Evolutionary conservation across 2,329 filamentous ascomycete genomes (phyloP), one percentile per base, ranked within the genome.

Genomic region (Pyrenophora seminiperda): DNA sequence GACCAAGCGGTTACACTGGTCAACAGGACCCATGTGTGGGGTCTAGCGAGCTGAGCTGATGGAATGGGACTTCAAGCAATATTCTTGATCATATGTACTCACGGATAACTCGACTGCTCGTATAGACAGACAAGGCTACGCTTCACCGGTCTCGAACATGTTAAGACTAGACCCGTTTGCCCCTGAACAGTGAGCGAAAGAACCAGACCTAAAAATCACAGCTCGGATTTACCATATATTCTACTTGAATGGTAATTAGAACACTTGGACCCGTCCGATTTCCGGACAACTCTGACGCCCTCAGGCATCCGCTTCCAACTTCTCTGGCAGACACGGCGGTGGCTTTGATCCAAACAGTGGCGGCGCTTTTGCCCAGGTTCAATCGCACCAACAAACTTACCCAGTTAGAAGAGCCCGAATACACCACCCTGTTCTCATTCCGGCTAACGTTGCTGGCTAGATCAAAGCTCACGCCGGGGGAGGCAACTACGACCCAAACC

Each of bases 321-420:
- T 41, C 5, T 19, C 48, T 44, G 50, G 46, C 24, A 53, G 46
- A 49, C 63, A 66, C 62, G 62, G 62, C 20, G 59, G 64, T 41
- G 61, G 55, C 20, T 58, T 56, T 20, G 56, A 58, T 45, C 61
- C 61, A 10, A 53, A 51, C 41, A 36, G 34, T 24, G 49, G 50
- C 19, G 45, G 50, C 32, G 39, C 50, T 1, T 63, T 59, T 38
- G 47, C 52, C 5, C 52, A 40, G 24, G 36, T 49, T 15, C 40
- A 39, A 7, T 31, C 38, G 9, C 40, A 48, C 10, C 47, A 18
- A 5, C 45, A 52, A 46, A 33, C 7, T 14, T 41, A 48, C 46
- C 41, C 51, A 5, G 61, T 63, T 32, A 3, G 27, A 48, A 18
- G 1, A 7, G 1, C 15, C 5, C 13, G 2, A 9, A 4, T 5